Percentiles rank a stretch among this genome's conserved stretches.
Evolutionary conservation across 805 yeast species (phyloP).

Genomic region (Cyberlindnera xylosilytica): DNA sequence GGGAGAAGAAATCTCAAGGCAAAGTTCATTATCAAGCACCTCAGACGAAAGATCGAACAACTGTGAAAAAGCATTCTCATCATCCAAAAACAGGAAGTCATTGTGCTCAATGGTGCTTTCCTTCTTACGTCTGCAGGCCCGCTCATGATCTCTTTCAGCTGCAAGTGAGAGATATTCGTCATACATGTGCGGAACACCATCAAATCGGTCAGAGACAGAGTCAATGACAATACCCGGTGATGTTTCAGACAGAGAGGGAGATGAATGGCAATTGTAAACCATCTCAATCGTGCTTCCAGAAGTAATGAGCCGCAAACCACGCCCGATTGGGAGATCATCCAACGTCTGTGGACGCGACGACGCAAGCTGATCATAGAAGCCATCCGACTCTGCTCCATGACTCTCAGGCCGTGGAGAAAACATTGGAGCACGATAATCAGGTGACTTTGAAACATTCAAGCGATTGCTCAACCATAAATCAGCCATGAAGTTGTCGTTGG

Average conservation of each 20-base stretch:
- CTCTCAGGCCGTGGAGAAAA: not conserved
- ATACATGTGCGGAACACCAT: not conserved
- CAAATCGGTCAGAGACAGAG: not conserved
- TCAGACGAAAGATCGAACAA: too few species aligned
- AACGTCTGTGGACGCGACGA: not conserved
- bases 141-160: too few species aligned
- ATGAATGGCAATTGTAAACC: not conserved
- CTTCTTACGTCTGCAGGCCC: too few species aligned
- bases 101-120: too few species aligned
- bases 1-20: too few species aligned
- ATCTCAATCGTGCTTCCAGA: constrained; percentile 16
- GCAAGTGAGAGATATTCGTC: not conserved
- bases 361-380: not conserved
- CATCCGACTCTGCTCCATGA: not conserved
- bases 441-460: not conserved
- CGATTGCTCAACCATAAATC: not conserved
- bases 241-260: not conserved
- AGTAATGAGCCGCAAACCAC: constrained; percentile 12
- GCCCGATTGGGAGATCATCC: constrained; percentile 6
- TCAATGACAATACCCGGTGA: not conserved
- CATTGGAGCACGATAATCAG: not conserved
- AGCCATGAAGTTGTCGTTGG: not conserved
- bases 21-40: too few species aligned
- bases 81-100: too few species aligned
- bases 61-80: too few species aligned